Base-by-base conservation (phyloP, 2,329 filamentous ascomycete species). In the Ascomycota sp. region DNA sequence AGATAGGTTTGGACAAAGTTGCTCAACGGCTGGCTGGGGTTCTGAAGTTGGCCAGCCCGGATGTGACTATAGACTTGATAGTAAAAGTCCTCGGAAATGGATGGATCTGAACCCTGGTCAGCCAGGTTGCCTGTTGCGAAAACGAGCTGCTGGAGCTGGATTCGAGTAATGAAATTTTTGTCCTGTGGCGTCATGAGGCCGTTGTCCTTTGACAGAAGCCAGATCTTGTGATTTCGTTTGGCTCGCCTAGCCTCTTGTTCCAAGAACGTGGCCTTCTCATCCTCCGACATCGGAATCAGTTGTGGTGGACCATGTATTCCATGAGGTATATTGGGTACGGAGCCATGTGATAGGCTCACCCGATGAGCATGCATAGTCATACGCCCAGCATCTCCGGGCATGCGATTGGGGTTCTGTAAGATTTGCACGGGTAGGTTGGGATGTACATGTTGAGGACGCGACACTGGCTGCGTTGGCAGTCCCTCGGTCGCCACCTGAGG, bases 101-200 rank as follows among this genome's bases (percentile, higher is more conserved):
- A 73, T 23, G 81, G 71, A 46, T 95, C 85, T 0, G 73, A 70
- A 27, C 76, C 77, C 27, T 75, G 67, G 36, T 92, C 83, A 31
- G 75, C 75, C 4, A 83, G 68, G 43, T 83, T 89, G 8, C 86
- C 86, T 17, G 83, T 92, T 7, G 89, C 85, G 8, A 86, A 75
- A 31, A 98, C 81, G 23, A 98, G 67, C 49, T 98, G 89, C 55
- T 98, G 89, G 30, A 98, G 65, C 50, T 98, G 89, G 39, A 98
- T 98, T 12, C 89, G 75, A 5, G 89, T 95, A 40, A 98, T 93
- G 54, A 95, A 98, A 50, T 94, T 98, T 63, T 98, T 98, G 55
- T 98, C 89, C 47, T 95, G 86, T 1, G 89, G 89, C 4, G 89
- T 98, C 89, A 98, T 98, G 36, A 98, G 57, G 17, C 89, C 89